Base-by-base conservation (phyloP, 2,329 filamentous ascomycete genomes). In the Penicillium sp. region DNA sequence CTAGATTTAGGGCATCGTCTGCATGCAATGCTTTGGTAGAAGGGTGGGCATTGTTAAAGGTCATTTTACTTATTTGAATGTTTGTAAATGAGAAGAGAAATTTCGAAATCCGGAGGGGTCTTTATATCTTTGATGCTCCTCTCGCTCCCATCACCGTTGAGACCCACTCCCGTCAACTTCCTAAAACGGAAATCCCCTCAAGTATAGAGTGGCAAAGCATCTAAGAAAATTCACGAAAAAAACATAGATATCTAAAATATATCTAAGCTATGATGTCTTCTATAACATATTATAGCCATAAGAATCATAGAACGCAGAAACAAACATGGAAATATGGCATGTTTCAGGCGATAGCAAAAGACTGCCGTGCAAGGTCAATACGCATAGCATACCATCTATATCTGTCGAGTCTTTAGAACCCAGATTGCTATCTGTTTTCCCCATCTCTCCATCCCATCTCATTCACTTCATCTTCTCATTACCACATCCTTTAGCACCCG, bases 1-100 rank as follows among this genome's bases (percentile, higher is more conserved):
- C 84, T 37, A 80, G 76, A 72, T 90, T 89, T 66, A 93, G 82
- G 66, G 80, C 79, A 76, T 94, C 87, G 69, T 96, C 91, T 59
- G 89, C 90, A 70, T 96, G 92, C 62, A 96, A 79, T 22, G 88
- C 84, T 53, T 84, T 81, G 2, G 90, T 90, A 0, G 68, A 55
- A 14, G 61, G 63, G 29, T 67, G 67, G 34, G 31, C 50, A 14
- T 61, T 57, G 32, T 54, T 35, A 3, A 56, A 47, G 2, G 61
- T 29, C 67, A 70, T 70, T 35, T 13, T 61, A 20, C 1, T 71
- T 26, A 32, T 20, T 6, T 8, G 7, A n/a, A 20, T 34, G 3
- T 16, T 48, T 43, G 24, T 10, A 16, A 29, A 14, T 4, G 18
- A 39, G 10, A 39, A 39, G 16, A 18, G 24, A 37, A 37, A n/a